Percentiles rank a stretch among this genome's conserved stretches.
Evolutionary conservation across 768 basidiomycete genomes (phyloP).

Genomic region (Panus rudis): DNA sequence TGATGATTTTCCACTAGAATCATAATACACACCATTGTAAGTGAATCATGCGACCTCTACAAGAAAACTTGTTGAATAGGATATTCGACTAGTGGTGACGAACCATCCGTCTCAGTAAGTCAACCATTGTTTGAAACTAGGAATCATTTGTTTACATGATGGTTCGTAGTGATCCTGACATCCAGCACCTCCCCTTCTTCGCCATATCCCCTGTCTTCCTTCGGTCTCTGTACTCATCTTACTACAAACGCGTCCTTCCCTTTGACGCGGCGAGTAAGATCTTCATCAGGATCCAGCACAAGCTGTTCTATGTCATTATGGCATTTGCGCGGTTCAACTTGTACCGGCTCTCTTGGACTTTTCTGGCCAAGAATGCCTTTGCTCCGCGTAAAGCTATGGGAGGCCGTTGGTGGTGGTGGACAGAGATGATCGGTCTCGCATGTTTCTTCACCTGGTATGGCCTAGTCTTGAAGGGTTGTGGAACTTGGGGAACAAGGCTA

Average conservation of each 20-base stretch:
- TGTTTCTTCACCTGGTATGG: slow-evolving; percentile 94
- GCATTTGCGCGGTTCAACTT: slow-evolving; percentile 92
- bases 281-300: slow-evolving; percentile 78
- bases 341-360: slow-evolving; percentile 79
- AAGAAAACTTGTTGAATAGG: slow-evolving; percentile 6
- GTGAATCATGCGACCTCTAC: slow-evolving; percentile 25
- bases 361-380: slow-evolving; percentile 58
- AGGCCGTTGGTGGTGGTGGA: slow-evolving; percentile 69
- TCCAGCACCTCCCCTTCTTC: slow-evolving; percentile 88
- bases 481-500: slow-evolving; percentile 62
- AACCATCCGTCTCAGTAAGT: slow-evolving; percentile 93
- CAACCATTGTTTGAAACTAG: neutral
- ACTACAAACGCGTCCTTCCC: slow-evolving; percentile 82
- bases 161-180: slow-evolving; percentile 70
- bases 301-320: slow-evolving; percentile 88
- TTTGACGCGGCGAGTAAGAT: slow-evolving; percentile 65
- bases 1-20: slow-evolving; percentile 40
- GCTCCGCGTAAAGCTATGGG: slow-evolving; percentile 59
- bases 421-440: slow-evolving; percentile 74
- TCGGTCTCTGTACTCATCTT: slow-evolving; percentile 83
- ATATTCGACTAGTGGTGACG: slow-evolving; percentile 65
- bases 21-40: slow-evolving; percentile 95
- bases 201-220: slow-evolving; percentile 89
- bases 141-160: slow-evolving; percentile 8
- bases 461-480: slow-evolving; percentile 59